Evolutionary conservation across 805 yeast genomes (phyloP), one percentile per base, ranked within the genome.

Genomic region (Candida endomychidarum): DNA sequence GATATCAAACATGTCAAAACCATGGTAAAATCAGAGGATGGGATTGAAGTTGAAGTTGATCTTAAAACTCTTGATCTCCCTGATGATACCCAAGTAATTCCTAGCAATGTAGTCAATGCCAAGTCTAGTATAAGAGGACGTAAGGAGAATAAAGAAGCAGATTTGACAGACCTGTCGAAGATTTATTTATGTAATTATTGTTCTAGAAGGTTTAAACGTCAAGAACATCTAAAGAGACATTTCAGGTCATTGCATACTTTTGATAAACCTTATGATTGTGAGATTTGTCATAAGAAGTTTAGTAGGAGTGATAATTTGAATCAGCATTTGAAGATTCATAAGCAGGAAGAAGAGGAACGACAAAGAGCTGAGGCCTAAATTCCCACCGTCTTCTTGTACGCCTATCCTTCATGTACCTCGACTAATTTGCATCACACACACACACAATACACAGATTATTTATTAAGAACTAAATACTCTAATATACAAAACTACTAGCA

Each of bases 181-280:
- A 78, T 78, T 29, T 83, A 74, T 54, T 75, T 75, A 21, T 83
- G 90, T 57, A 75, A 75, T 22, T 74, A 70, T 52, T 83, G 91
- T 57, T 70, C 75, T 34, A 71, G 90, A 49, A 55, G 75, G 26
- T 84, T 84, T 61, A 79, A 81, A 54, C 71, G 93, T 49, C 87
- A 83, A 56, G 93, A 84, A 53, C 93, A 84, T 58, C 62, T 84
- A 50, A 82, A 81, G 56, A 71, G 93, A 44, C 93, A 84, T 52
- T 77, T 80, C 55, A 65, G 90, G 42, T 79, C 87, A 14, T 67
- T 84, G 44, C 93, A 84, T 53, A 82, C 84, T 23, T 72, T 80
- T 40, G 87, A 81, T 41, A 83, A 81, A 57, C 91, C 88, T 0
- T 81, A 71, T 57, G 76, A 72, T 42, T 82, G 88, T 57, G 63